Evolutionary conservation across 2,329 filamentous ascomycete species (phyloP).

Genomic region (Talaromyces sp.): DNA sequence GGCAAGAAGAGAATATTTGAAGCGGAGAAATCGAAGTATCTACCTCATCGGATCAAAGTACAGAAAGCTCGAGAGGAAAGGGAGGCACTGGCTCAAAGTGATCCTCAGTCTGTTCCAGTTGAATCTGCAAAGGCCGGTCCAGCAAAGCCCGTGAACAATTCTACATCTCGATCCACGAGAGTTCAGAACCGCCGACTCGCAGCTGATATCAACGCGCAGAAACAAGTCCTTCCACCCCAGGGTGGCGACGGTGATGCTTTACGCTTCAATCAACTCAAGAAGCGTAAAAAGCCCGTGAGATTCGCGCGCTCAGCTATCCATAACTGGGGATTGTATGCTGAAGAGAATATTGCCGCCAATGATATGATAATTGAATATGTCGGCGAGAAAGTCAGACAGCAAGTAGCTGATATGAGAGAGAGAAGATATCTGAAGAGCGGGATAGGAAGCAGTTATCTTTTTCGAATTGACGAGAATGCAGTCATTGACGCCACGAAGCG

Average conservation of each 20-base stretch:
- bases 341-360: conserved; percentile 94
- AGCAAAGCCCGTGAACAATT: conserved; percentile 78
- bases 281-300: conserved; percentile 97
- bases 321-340: conserved; percentile 96
- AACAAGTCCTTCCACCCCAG: conserved; percentile 67
- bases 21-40: conserved; percentile 95
- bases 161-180: conserved; percentile 87
- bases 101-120: conserved; percentile 62
- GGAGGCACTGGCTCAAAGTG: conserved; percentile 66
- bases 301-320: conserved; percentile 97
- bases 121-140: conserved; percentile 70
- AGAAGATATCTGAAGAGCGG: conserved; percentile 90
- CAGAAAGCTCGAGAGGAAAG: conserved; percentile 86
- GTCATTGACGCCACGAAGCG: conserved; percentile 98
- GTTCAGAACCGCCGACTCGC: conserved; percentile 93
- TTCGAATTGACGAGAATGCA: conserved; percentile 95
- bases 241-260: conserved; percentile 83
- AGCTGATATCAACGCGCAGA: conserved; percentile 92
- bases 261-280: conserved; percentile 98
- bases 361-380: conserved; percentile 99
- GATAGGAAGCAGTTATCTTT: conserved; percentile 94
- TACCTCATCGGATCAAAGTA: conserved; percentile 95
- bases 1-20: conserved; percentile 94
- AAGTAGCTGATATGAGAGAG: conserved; percentile 95
- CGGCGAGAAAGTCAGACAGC: conserved; percentile 92